Base-by-base conservation (phyloP, 805 yeast species). In the Saturnispora kantuleensis region DNA sequence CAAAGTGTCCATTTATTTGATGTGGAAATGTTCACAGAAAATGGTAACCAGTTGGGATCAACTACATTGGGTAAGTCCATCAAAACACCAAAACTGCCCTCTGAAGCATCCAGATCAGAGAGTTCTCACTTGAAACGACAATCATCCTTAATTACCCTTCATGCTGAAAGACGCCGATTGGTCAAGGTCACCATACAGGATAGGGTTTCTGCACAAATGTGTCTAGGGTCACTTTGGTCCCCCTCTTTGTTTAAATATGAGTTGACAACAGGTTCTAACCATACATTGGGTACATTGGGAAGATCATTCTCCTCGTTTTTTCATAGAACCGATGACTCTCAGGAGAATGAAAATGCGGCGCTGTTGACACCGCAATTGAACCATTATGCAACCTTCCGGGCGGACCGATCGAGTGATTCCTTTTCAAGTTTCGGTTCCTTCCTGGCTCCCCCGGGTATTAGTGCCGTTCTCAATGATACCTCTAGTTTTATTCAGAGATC, bases 191-290 rank as follows among this genome's bases (percentile, higher is more conserved):
- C 53, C 3, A 11, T 48, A 5, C 53, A 48, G 21, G 51, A 50
- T 12, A 44, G 53, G 31, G 50, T 46, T 8, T 9, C 28, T 4
- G 49, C 50, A 1, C 53, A 50, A 38, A 39, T 45, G 12, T 50
- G 49, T 36, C 42, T 50, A 5, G 41, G 39, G 9, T 21, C 36
- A 12, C 34, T 50, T 3, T 50, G 53, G 53, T 44, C 45, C 17
- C 30, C 42, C 4, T 40, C 35, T n/a, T 50, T 50, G 12, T 15
- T 17, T 26, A 31, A 26, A 32, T 43, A 43, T 15, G 29, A 38
- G 15, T 21, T 38, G 3, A 18, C 34, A 5, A 12, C 32, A 1
- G 38, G 29, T 5, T 38, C 38, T 8, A 33, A 13, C n/a, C 33
- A 31, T n/a, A 38, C 46, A 13, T 38, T 43, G 17, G 46, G 46